phyloP scores from a whole-genome alignment of 202 grass and related monocot species.

The Digitaria exilis region DNA sequence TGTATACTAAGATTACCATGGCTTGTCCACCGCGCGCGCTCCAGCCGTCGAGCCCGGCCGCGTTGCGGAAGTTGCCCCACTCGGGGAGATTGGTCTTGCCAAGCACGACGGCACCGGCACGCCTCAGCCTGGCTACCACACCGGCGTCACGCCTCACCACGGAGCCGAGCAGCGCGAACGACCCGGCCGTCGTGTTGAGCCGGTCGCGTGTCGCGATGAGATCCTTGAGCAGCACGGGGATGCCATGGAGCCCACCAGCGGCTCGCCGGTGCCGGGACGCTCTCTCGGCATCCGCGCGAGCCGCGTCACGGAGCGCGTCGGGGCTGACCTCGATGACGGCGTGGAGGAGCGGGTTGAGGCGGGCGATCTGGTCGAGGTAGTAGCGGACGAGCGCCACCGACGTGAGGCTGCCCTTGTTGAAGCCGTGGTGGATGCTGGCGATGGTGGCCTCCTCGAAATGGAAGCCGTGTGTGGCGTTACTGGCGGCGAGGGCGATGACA shows the following conservation, averaged over 20 bases:
- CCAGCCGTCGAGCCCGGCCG: neutral
- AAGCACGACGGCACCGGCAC: constrained; percentile 54
- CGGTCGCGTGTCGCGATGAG: constrained; percentile 44
- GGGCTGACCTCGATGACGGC: constrained; percentile 71
- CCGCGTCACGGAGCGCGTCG: constrained; percentile 35
- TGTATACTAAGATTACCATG: too few species aligned
- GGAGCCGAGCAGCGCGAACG: constrained; percentile 60
- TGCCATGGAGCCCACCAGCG: constrained; percentile 33
- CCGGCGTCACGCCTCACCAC: constrained; percentile 48
- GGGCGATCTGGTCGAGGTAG: constrained; percentile 49
- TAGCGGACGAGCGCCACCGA: constrained; percentile 37
- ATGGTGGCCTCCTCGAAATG: constrained; percentile 51
- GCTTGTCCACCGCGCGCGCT: constrained; percentile 53
- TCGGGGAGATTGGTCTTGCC: constrained; percentile 61
- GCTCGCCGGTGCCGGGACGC: neutral
- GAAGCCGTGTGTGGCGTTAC: constrained; percentile 27
- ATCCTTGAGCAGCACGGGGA: constrained; percentile 70
- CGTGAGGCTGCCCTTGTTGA: constrained; percentile 44
- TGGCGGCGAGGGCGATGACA: neutral
- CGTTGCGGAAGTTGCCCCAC: constrained; percentile 45
- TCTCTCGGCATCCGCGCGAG: constrained; percentile 34
- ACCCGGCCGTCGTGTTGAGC: constrained; percentile 73
- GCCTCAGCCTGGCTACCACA: constrained; percentile 38
- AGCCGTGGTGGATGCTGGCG: constrained; percentile 49
- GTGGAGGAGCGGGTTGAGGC: constrained; percentile 45